These are phyloP conservation scores for Xanthoconium separans DNA, from an alignment of 1,284 basidiomycete species.

Conservation along the genomic window DNA sequence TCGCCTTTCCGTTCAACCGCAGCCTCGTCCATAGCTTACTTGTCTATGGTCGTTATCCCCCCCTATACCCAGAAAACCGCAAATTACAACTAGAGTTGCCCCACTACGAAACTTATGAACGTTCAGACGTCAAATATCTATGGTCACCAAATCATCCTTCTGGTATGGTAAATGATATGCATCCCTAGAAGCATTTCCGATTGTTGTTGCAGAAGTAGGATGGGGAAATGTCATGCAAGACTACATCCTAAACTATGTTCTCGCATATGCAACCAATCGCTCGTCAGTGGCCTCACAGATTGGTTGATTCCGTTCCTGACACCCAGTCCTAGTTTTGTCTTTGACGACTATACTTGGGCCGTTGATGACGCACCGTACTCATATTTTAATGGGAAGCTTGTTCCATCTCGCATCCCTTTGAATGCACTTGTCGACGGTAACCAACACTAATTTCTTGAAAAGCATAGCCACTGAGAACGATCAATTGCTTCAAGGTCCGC, in stretches of 20 bases:
- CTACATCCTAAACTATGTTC: slow-evolving; percentile 33
- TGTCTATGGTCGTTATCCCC: slow-evolving; percentile 23
- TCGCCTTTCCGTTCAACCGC: slow-evolving; percentile 27
- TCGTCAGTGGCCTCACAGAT: slow-evolving; percentile 28
- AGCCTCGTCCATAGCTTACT: slow-evolving; percentile 21
- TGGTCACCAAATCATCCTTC: slow-evolving; percentile 31
- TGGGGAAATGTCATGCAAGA: slow-evolving; percentile 47
- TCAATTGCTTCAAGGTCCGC: slow-evolving; percentile 31
- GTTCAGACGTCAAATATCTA: slow-evolving; percentile 27
- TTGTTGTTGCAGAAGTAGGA: slow-evolving; percentile 25
- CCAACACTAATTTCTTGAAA: not conserved
- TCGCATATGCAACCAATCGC: slow-evolving; percentile 35
- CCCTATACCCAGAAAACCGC: slow-evolving; percentile 17
- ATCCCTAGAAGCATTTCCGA: slow-evolving; percentile 1
- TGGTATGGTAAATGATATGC: slow-evolving; percentile 3
- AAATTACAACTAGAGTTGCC: slow-evolving; percentile 14
- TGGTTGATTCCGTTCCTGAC: not conserved
- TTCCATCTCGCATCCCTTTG: slow-evolving; percentile 38
- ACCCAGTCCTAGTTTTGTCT: slow-evolving; percentile 34
- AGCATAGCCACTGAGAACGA: not conserved
- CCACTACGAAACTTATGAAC: slow-evolving; percentile 23
- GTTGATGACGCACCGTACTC: slow-evolving; percentile 29
- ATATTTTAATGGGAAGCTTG: slow-evolving; percentile 29
- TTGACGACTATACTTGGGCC: slow-evolving; percentile 40
- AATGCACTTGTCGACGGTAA: slow-evolving; percentile 25